phyloP scores from a whole-genome alignment of 345 rosid species.

The Raphanus raphanistrum region DNA sequence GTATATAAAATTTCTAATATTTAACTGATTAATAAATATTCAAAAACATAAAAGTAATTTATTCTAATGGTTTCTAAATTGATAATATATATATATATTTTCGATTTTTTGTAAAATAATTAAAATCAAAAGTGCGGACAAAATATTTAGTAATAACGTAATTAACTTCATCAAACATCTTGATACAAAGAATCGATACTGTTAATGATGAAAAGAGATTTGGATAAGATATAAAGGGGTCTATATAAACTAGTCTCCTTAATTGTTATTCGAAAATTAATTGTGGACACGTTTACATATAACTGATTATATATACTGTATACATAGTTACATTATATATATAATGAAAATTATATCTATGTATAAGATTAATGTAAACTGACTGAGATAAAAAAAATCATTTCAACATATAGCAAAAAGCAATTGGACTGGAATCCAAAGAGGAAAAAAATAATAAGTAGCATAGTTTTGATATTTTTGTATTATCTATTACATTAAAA shows the following conservation, averaged over 20 bases:
- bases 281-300: no score
- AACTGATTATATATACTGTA: neutral
- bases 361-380: no score
- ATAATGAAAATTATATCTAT: neutral
- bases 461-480: neutral
- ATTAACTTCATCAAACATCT: constrained; percentile 20
- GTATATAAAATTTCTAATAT: no score
- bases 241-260: constrained; percentile 28
- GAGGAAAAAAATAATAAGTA: neutral
- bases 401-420: neutral
- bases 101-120: no score
- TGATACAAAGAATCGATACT: constrained; percentile 18
- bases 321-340: neutral
- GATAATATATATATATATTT: no score
- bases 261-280: neutral
- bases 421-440: neutral
- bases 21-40: no score
- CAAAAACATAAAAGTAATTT: no score
- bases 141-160: neutral
- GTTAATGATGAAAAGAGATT: constrained; percentile 36
- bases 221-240: constrained; percentile 38
- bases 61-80: no score
- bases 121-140: no score
- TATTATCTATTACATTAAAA: no score
- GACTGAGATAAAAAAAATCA: neutral